phyloP scores from a whole-genome alignment of 1,139 yeast species.

The Kodamaea derodonti region DNA sequence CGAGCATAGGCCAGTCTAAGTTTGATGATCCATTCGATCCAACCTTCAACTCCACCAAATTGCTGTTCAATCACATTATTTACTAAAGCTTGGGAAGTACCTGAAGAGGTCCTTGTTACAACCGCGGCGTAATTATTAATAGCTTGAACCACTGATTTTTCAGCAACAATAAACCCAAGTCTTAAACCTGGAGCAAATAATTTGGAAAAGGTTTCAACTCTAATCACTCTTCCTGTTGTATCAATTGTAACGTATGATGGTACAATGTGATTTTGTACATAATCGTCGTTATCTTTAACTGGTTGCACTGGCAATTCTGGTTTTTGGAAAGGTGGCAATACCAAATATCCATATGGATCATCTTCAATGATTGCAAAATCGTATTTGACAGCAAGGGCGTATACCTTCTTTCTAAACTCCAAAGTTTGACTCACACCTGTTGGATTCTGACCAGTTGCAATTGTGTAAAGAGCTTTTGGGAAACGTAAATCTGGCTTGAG shows the following conservation, averaged over 20 bases:
- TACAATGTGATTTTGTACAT: constrained; percentile 28
- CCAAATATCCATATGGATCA: constrained; percentile 43
- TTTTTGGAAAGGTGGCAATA: constrained; percentile 31
- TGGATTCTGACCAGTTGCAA: constrained; percentile 45
- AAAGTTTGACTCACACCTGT: constrained; percentile 38
- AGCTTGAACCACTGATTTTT: constrained; percentile 33
- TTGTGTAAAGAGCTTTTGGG: constrained; percentile 42
- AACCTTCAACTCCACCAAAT: constrained; percentile 21
- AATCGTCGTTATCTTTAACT: constrained; percentile 29
- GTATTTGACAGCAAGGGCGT: constrained; percentile 36
- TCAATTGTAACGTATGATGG: constrained; percentile 45
- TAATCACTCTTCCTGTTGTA: constrained; percentile 35
- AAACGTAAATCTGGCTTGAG: constrained; percentile 27
- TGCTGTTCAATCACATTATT: constrained; percentile 16
- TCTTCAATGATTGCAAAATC: constrained; percentile 43
- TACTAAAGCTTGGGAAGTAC: constrained; percentile 27
- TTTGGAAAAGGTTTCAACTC: constrained; percentile 43
- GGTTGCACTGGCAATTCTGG: constrained; percentile 15
- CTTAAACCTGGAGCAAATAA: constrained; percentile 46
- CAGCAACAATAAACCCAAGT: constrained; percentile 39
- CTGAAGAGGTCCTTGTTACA: constrained; percentile 45
- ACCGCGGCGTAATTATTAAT: constrained; percentile 30
- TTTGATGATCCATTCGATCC: constrained; percentile 20
- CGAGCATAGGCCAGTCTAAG: constrained; percentile 17
- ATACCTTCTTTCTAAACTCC: constrained; percentile 33